Evolutionary conservation across 2,329 filamentous ascomycete species (phyloP).

Genomic region (Colletotrichum nymphaeae): DNA sequence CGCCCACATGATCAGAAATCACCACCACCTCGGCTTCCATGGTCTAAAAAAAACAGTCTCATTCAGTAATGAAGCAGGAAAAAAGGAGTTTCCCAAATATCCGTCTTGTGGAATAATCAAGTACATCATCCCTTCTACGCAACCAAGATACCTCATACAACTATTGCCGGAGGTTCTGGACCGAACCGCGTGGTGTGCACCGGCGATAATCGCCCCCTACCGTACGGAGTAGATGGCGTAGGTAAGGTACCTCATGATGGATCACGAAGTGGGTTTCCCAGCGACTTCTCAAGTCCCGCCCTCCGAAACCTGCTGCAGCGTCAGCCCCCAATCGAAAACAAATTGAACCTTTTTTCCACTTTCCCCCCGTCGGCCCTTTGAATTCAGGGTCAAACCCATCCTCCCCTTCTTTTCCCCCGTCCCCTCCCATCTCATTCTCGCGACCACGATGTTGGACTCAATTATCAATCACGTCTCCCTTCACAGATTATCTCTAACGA

Average conservation of each 20-base stretch:
- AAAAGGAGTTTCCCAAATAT: no score
- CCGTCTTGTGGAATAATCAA: no score
- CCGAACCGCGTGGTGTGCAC: no score
- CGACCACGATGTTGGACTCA: no score
- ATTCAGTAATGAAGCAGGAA: no score
- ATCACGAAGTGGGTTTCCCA: not conserved
- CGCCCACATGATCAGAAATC: not conserved
- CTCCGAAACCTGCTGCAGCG: slow-evolving; percentile 2
- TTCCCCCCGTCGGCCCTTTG: not conserved
- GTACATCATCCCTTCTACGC: no score
- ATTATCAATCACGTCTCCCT: no score
- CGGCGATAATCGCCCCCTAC: no score
- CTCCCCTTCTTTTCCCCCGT: not conserved
- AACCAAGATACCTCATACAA: no score
- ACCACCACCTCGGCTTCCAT: not conserved
- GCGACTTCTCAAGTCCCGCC: not conserved
- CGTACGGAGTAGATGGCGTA: no score
- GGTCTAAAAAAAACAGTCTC: no score
- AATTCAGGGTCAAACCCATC: not conserved
- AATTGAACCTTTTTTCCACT: not conserved
- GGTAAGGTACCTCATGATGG: not conserved
- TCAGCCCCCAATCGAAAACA: not conserved
- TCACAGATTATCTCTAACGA: no score
- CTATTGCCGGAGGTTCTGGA: not conserved
- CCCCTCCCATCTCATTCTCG: not conserved